Percentiles rank a stretch among this genome's conserved stretches.
Conservation (phyloP, 805 yeast species). For the Metschnikowia anglica region DNA sequence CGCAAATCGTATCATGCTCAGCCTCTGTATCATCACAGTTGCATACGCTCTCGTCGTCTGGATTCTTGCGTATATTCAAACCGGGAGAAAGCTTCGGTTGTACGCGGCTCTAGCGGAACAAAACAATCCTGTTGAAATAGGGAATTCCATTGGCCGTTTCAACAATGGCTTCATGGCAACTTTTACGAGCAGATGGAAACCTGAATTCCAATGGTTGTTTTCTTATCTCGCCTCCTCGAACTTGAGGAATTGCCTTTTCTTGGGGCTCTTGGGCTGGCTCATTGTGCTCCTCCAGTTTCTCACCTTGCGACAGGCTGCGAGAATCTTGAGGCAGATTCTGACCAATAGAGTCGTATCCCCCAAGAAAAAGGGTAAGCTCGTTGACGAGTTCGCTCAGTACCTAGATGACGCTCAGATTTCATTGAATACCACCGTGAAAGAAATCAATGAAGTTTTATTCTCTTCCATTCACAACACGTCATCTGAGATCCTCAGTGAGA, state of each 20-base stretch:
- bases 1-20: conserved; percentile 5
- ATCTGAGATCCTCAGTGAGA: conserved; percentile 6
- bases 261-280: conserved; percentile 13
- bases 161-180: conserved; percentile 12
- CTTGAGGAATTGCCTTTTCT: conserved; percentile 7
- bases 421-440: conserved; percentile 45
- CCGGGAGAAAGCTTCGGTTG: conserved; percentile 5
- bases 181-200: conserved; percentile 3
- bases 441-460: conserved; percentile 62
- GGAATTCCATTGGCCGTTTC: conserved; percentile 11
- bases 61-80: conserved; percentile 6
- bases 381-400: conserved; percentile 2
- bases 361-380: conserved; percentile 1
- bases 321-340: conserved; percentile 1
- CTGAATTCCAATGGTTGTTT: conserved; percentile 12
- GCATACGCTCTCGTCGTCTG: conserved; percentile 5
- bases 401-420: conserved; percentile 11
- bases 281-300: conserved; percentile 14
- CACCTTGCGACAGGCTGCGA: conserved; percentile 7
- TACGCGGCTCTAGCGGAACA: conserved; percentile 2
- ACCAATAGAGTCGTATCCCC: not conserved
- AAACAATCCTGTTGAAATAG: conserved; percentile 10
- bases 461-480: conserved; percentile 56
- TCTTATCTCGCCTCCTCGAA: conserved; percentile 9
- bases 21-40: conserved; percentile 8